phyloP scores from a whole-genome alignment of 768 basidiomycete genomes.

The Suillus sp. region DNA sequence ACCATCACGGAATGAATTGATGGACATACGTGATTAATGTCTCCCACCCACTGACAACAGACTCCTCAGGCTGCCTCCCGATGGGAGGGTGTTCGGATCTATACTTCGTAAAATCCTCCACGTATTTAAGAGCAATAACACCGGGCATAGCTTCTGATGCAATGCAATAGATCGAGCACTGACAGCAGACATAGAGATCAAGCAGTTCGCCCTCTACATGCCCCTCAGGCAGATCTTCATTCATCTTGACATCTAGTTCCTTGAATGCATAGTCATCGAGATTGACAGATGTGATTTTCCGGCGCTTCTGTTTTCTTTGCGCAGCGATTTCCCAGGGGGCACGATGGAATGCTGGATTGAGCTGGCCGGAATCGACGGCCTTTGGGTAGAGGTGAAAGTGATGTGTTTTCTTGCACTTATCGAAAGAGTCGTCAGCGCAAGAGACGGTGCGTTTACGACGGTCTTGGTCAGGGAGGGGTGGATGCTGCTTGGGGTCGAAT shows the following conservation, averaged over 20 bases:
- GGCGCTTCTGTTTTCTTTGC: slow-evolving; percentile 53
- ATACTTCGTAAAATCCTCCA: slow-evolving; percentile 66
- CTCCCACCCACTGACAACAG: slow-evolving; percentile 61
- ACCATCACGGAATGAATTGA: slow-evolving; percentile 9
- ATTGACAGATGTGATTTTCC: slow-evolving; percentile 49
- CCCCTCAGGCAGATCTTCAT: slow-evolving; percentile 39
- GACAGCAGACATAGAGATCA: slow-evolving; percentile 84
- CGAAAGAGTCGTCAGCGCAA: slow-evolving; percentile 57
- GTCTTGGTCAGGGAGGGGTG: slow-evolving; percentile 55
- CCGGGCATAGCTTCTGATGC: slow-evolving; percentile 73
- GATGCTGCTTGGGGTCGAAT: slow-evolving; percentile 43
- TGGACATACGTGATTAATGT: slow-evolving; percentile 63
- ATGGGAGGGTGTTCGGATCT: slow-evolving; percentile 58
- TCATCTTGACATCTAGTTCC: slow-evolving; percentile 33
- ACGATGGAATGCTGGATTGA: slow-evolving; percentile 60
- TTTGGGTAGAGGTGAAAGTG: slow-evolving; percentile 79
- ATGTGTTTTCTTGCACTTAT: slow-evolving; percentile 62
- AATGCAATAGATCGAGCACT: slow-evolving; percentile 75
- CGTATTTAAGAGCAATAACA: slow-evolving; percentile 60
- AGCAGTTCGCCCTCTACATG: slow-evolving; percentile 53
- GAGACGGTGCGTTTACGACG: slow-evolving; percentile 50
- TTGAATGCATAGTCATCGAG: slow-evolving; percentile 27
- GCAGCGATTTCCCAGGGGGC: slow-evolving; percentile 63
- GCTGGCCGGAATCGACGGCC: slow-evolving; percentile 68
- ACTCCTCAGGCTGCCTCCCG: slow-evolving; percentile 56